These are phyloP conservation scores for Phaeosphaeria sp. DNA, from an alignment of 2,329 filamentous ascomycete genomes.

Conservation along the genomic window DNA sequence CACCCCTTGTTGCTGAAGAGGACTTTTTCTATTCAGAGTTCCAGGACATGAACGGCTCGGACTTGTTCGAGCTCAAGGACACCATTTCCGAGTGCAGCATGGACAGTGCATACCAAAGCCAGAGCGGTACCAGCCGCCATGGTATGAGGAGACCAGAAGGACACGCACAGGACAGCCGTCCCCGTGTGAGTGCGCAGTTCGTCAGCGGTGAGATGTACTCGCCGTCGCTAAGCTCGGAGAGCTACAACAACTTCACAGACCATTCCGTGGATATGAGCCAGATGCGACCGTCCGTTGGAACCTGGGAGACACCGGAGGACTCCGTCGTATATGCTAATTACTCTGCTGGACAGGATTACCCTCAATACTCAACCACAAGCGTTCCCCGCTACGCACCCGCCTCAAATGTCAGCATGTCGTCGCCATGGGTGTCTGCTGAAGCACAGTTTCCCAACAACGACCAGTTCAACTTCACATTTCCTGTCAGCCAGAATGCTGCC, in stretches of 20 bases:
- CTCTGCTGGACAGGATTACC: constrained; percentile 45
- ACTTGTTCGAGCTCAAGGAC: constrained; percentile 45
- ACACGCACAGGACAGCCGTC: constrained; percentile 39
- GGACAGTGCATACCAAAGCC: constrained; percentile 52
- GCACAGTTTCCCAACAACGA: constrained; percentile 29
- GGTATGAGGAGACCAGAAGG: constrained; percentile 34
- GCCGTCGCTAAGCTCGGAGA: constrained; percentile 46
- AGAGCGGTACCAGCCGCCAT: constrained; percentile 45
- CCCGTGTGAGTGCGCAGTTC: constrained; percentile 38
- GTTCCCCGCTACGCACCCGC: constrained; percentile 29
- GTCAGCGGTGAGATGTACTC: constrained; percentile 43
- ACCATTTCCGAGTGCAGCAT: constrained; percentile 50
- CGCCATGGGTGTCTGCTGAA: constrained; percentile 34
- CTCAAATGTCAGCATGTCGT: constrained; percentile 22
- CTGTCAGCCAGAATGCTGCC: constrained; percentile 21
- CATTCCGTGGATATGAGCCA: constrained; percentile 43
- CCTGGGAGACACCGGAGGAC: constrained; percentile 41
- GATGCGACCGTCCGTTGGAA: constrained; percentile 37
- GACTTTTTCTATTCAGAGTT: constrained; percentile 45
- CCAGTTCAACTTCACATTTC: constrained; percentile 37
- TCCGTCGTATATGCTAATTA: constrained; percentile 47
- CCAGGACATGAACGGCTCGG: constrained; percentile 44
- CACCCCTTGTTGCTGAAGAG: constrained; percentile 39
- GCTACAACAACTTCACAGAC: constrained; percentile 40
- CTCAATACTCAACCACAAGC: constrained; percentile 35